Evolutionary conservation across 2,329 filamentous ascomycete species (phyloP).

Genomic region (Pyrenophora graminea): DNA sequence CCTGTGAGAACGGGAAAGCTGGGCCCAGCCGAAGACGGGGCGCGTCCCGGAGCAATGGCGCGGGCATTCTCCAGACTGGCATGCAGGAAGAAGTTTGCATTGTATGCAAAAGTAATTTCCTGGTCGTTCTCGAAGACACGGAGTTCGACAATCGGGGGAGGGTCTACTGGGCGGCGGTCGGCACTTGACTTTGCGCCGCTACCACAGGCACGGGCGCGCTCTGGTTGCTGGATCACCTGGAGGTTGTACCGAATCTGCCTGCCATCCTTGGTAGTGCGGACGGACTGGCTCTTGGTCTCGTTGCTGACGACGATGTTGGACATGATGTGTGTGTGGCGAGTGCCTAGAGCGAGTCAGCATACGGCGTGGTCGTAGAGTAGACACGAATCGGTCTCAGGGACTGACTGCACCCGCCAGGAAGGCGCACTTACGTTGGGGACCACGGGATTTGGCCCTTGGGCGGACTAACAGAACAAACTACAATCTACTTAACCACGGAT

Average conservation of each 20-base stretch:
- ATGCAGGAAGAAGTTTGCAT: slow-evolving; percentile 97
- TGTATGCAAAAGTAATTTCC: slow-evolving; percentile 82
- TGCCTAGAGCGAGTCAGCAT: slow-evolving; percentile 19
- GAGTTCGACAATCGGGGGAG: slow-evolving; percentile 90
- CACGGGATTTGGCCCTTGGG: slow-evolving; percentile 1
- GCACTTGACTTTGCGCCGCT: slow-evolving; percentile 83
- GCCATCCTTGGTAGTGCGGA: slow-evolving; percentile 71
- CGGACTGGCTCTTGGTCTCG: slow-evolving; percentile 58
- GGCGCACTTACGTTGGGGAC: slow-evolving; percentile 17
- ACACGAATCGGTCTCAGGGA: slow-evolving; percentile 10
- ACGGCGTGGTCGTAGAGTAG: slow-evolving; percentile 15
- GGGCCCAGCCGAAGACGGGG: slow-evolving; percentile 62
- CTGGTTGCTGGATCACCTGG: slow-evolving; percentile 88
- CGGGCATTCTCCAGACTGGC: slow-evolving; percentile 85
- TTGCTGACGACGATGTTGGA: slow-evolving; percentile 58
- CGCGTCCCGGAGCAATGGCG: slow-evolving; percentile 78
- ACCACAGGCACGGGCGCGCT: slow-evolving; percentile 91
- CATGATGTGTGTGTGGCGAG: slow-evolving; percentile 17
- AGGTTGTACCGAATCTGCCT: slow-evolving; percentile 79
- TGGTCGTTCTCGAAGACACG: slow-evolving; percentile 75
- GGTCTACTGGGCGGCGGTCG: slow-evolving; percentile 90
- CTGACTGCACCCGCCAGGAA: slow-evolving; percentile 15
- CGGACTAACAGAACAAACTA: slow-evolving; percentile 13
- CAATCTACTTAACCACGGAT: slow-evolving; percentile 22
- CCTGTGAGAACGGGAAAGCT: slow-evolving; percentile 87